Evolutionary conservation across 176 grass and related monocot genomes (phyloP).

Genomic region (Cenchrus americanus): DNA sequence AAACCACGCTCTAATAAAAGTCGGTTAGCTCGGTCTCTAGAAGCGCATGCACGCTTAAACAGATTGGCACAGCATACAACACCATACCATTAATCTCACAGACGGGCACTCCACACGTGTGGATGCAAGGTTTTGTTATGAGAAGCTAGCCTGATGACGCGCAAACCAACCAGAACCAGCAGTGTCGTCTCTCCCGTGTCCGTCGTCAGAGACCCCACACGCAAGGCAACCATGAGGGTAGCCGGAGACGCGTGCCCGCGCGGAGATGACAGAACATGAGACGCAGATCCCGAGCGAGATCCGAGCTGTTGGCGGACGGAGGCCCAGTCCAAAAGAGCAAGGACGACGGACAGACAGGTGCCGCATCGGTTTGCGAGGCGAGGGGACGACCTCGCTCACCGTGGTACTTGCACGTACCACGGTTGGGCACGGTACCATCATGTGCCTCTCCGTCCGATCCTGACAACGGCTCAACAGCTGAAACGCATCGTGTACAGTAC

Average conservation of each 20-base stretch:
- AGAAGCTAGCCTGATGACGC: background rate
- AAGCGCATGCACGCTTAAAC: background rate
- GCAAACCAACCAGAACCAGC: background rate
- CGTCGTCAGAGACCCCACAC: too few species aligned
- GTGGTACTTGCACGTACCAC: slow-evolving; percentile 39
- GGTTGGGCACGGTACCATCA: background rate
- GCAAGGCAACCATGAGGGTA: background rate
- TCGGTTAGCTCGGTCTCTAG: background rate
- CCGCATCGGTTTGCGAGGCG: too few species aligned
- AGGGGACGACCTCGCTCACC: slow-evolving; percentile 14
- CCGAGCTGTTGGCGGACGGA: background rate
- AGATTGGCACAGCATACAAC: background rate
- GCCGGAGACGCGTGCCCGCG: background rate
- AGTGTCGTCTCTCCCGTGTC: background rate
- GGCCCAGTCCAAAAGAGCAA: background rate
- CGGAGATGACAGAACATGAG: slow-evolving; percentile 6
- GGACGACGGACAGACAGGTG: background rate
- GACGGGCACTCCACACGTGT: slow-evolving; percentile 3
- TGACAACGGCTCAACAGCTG: background rate
- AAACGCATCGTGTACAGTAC: background rate
- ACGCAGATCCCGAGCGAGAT: slow-evolving; percentile 17
- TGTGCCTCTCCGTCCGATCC: background rate
- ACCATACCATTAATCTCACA: too few species aligned
- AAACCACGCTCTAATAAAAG: background rate
- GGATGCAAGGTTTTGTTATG: slow-evolving; percentile 6